Percentiles rank a stretch among this genome's conserved stretches.
phyloP scores from a whole-genome alignment of 805 yeast species.

The Pichia deserticola region DNA sequence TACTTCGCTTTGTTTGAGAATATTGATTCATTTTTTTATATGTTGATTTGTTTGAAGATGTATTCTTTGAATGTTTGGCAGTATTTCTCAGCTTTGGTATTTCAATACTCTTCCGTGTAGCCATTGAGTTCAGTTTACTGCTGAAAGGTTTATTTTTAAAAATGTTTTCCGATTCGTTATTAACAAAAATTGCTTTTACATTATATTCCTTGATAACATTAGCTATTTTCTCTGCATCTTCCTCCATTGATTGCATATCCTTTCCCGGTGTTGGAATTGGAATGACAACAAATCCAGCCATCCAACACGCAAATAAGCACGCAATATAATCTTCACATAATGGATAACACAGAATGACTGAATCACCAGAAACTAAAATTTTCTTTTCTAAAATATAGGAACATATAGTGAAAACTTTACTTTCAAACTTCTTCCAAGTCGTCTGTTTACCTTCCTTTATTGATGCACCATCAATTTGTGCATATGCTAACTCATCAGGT shows the following conservation, averaged over 20 bases:
- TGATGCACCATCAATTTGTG: conserved; percentile 32
- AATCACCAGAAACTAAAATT: conserved; percentile 56
- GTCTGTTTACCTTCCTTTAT: conserved; percentile 41
- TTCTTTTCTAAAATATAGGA: conserved; percentile 63
- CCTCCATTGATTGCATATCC: conserved; percentile 50
- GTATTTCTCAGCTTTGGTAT: conserved; percentile 61
- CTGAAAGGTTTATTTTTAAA: conserved; percentile 63
- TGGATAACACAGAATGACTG: conserved; percentile 75
- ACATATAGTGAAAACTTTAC: conserved; percentile 67
- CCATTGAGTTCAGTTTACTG: conserved; percentile 44
- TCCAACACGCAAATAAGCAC: conserved; percentile 79
- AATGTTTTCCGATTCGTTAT: conserved; percentile 63
- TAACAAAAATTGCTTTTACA: conserved; percentile 66
- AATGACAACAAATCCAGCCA: conserved; percentile 70
- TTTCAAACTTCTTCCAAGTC: conserved; percentile 75
- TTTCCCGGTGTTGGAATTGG: conserved; percentile 65
- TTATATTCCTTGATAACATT: conserved; percentile 64
- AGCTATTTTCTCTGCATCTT: conserved; percentile 63
- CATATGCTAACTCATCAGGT: conserved; percentile 75
- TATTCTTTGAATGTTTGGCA: conserved; percentile 41
- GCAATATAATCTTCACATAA: conserved; percentile 80
- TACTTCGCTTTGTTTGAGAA: conserved; percentile 18
- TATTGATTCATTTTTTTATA: conserved; percentile 36
- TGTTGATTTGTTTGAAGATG: conserved; percentile 28
- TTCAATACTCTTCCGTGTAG: conserved; percentile 17